phyloP scores from a whole-genome alignment of 1,284 basidiomycete species.

The Cystobasidiaceae sp. region DNA sequence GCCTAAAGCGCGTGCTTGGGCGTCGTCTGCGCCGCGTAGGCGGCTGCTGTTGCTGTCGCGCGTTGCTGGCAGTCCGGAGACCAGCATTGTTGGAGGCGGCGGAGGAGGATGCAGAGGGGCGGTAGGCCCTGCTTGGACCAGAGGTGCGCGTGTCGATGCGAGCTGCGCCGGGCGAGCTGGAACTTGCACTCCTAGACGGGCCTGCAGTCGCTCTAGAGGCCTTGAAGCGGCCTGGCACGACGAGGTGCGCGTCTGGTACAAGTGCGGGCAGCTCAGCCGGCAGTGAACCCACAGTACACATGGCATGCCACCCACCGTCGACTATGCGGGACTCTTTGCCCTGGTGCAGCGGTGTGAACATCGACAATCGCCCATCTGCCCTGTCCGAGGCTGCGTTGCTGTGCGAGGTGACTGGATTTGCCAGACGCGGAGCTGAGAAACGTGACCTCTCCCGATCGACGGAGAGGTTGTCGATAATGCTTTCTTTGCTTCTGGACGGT shows the following conservation, averaged over 20 bases:
- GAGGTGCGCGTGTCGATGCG: too few relatives aligned
- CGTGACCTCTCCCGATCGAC: too few relatives aligned
- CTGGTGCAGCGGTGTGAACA: conserved; percentile 28
- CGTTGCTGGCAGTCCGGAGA: not conserved
- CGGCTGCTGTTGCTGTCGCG: not conserved
- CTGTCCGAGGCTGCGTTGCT: too few relatives aligned
- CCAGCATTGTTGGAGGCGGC: not conserved
- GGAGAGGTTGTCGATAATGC: too few relatives aligned
- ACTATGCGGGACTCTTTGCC: conserved; percentile 24
- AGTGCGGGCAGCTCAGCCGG: not conserved
- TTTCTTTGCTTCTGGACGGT: too few relatives aligned
- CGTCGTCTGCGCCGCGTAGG: conserved; percentile 1
- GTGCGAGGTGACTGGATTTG: too few relatives aligned
- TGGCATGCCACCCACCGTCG: conserved; percentile 7
- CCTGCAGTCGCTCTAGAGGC: not conserved
- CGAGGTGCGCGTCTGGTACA: not conserved
- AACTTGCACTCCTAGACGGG: not conserved
- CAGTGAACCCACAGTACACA: not conserved
- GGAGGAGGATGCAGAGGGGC: not conserved
- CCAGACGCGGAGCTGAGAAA: too few relatives aligned
- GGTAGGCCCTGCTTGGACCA: not conserved
- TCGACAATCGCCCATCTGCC: conserved; percentile 1
- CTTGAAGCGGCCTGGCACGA: conserved; percentile 18
- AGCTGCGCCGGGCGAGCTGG: too few relatives aligned
- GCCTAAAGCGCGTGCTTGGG: conserved; percentile 7